A percentile compares a stretch with the other conserved stretches of the same genome.
Conservation (phyloP, 176 grass and related monocot species). For the Miscanthus lutarioriparius region DNA sequence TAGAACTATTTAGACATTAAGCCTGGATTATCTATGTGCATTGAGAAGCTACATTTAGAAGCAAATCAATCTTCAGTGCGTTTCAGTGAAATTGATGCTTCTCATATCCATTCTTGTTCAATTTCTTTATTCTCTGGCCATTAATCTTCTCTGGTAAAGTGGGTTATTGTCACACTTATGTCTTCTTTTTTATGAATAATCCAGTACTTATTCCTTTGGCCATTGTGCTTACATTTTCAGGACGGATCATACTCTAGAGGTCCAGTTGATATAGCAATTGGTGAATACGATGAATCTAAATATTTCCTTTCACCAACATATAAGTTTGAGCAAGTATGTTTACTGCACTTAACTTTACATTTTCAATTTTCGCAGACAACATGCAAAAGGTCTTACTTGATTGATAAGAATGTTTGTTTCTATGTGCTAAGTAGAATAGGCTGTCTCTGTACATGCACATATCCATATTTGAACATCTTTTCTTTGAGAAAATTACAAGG, state of each 20-base stretch:
- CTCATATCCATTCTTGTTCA: background rate
- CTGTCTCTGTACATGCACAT: background rate
- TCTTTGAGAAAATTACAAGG: background rate
- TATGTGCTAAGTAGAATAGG: conserved; percentile 17
- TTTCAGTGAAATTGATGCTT: conserved; percentile 15
- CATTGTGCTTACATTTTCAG: conserved; percentile 49
- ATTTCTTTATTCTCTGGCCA: background rate
- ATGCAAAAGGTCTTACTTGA: conserved; percentile 11
- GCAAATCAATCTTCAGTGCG: background rate
- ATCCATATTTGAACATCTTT: conserved; percentile 4
- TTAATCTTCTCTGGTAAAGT: background rate
- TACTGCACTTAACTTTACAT: conserved; percentile 16
- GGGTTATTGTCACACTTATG: background rate
- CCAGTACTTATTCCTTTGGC: conserved; percentile 8
- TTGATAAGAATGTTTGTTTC: conserved; percentile 8
- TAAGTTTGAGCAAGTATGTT: conserved; percentile 94
- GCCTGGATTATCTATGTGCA: background rate
- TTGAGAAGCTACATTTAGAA: background rate
- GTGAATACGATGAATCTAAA: conserved; percentile 78
- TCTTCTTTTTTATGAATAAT: conserved; percentile 29
- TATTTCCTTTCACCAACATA: conserved; percentile 90
- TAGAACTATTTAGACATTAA: conserved; percentile 1
- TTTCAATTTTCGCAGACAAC: conserved; percentile 1
- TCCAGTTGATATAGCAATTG: conserved; percentile 70
- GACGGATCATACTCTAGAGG: conserved; percentile 99